Percentiles rank a stretch among this genome's conserved stretches.
phyloP scores from a whole-genome alignment of 441 rosid genomes.

The Dalechampia spathulata region DNA sequence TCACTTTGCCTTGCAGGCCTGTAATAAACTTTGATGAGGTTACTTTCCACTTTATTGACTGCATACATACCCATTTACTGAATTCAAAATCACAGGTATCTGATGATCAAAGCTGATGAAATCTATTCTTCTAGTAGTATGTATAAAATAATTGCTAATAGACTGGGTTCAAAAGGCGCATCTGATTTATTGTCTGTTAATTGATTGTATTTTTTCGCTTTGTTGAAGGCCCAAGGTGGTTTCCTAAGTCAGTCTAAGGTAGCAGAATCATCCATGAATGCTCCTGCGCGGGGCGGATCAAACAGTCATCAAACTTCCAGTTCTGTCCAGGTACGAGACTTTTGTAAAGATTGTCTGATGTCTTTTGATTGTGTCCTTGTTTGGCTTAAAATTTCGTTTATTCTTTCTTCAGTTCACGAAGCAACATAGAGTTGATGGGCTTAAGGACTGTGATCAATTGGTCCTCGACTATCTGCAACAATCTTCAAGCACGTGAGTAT shows the following conservation, averaged over 20 bases:
- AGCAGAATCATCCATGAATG: conserved; percentile 25
- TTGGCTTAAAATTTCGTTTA: conserved; percentile 2
- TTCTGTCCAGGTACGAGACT: conserved; percentile 37
- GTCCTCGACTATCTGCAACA: conserved; percentile 73
- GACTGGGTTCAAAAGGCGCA: not conserved
- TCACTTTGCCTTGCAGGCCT: conserved; percentile 44
- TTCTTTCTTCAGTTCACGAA: conserved; percentile 28
- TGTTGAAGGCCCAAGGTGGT: conserved; percentile 33
- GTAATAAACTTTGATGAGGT: conserved; percentile 71
- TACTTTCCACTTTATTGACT: conserved; percentile 79
- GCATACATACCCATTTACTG: conserved; percentile 56
- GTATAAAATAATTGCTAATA: not conserved
- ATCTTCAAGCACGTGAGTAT: conserved; percentile 61
- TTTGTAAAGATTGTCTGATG: not conserved
- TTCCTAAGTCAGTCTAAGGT: conserved; percentile 28
- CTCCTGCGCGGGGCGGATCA: conserved; percentile 29
- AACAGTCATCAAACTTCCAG: conserved; percentile 33
- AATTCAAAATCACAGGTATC: conserved; percentile 62
- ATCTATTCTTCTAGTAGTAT: not conserved
- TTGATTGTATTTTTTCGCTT: conserved; percentile 10
- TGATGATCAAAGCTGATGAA: conserved; percentile 3
- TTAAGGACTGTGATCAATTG: conserved; percentile 68
- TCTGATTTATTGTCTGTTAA: not conserved
- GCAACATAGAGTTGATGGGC: conserved; percentile 46
- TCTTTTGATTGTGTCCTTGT: not conserved